A percentile compares a stretch with the other conserved stretches of the same genome.
phyloP scores from a whole-genome alignment of 2,329 filamentous ascomycete species.

The Lecanicillium sp. region DNA sequence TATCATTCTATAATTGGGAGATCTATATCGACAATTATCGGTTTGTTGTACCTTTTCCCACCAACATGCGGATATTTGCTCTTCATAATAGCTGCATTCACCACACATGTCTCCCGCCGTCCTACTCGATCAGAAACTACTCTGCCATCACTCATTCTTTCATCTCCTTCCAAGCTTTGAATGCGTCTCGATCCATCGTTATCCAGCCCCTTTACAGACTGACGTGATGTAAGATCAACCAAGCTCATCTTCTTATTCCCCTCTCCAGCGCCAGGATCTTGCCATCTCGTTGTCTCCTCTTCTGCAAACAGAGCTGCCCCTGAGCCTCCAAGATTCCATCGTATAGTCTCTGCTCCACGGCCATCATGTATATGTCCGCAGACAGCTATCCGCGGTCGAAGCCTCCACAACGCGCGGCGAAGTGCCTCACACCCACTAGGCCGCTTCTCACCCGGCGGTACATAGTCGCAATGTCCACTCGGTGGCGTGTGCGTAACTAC shows the following conservation, averaged over 20 bases:
- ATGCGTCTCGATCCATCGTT: constrained; percentile 6
- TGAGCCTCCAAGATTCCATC: constrained; percentile 43
- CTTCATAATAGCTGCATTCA: constrained; percentile 72
- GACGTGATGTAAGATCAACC: not conserved
- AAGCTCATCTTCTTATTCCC: constrained; percentile 30
- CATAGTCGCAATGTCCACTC: constrained; percentile 47
- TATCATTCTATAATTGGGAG: constrained; percentile 49
- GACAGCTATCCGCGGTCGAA: constrained; percentile 55
- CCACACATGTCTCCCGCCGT: constrained; percentile 62
- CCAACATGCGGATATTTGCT: constrained; percentile 54
- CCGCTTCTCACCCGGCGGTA: constrained; percentile 20
- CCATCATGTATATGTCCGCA: constrained; percentile 68
- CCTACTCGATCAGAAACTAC: constrained; percentile 33
- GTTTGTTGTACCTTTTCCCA: constrained; percentile 63
- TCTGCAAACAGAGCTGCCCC: constrained; percentile 35
- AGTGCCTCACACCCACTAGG: constrained; percentile 53
- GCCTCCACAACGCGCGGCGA: constrained; percentile 45
- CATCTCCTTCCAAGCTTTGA: not conserved
- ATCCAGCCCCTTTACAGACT: not conserved
- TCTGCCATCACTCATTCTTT: constrained; percentile 8
- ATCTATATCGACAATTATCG: constrained; percentile 76
- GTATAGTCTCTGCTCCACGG: constrained; percentile 53
- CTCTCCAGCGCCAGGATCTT: constrained; percentile 45
- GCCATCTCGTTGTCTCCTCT: constrained; percentile 38
- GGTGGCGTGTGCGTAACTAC: constrained; percentile 66